Percentiles rank a stretch among this genome's conserved stretches.
Evolutionary conservation across 257 asterid genomes (phyloP).

Genomic region (Ilex aquifolium): DNA sequence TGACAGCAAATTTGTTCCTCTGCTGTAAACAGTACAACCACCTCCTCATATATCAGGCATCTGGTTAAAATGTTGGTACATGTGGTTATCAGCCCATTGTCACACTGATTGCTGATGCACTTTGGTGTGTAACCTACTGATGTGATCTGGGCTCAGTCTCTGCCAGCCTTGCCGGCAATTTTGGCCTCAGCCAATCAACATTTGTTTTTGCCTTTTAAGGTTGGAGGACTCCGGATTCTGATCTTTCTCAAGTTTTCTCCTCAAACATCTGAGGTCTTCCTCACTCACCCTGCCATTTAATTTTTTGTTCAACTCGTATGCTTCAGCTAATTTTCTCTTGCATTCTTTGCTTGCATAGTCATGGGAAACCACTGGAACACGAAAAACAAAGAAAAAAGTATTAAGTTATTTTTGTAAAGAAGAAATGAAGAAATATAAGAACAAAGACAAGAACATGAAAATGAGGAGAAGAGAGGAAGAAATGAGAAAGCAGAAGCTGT

Average conservation of each 20-base stretch:
- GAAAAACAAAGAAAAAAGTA: neutral
- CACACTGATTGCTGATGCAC: no score
- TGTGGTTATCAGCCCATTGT: no score
- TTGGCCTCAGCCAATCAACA: constrained; percentile 18
- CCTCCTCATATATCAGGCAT: no score
- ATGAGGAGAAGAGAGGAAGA: no score
- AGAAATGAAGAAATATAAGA: no score
- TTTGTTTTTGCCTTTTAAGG: constrained; percentile 63
- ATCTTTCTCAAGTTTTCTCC: constrained; percentile 45
- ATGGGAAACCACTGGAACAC: constrained; percentile 66
- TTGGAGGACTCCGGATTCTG: constrained; percentile 26
- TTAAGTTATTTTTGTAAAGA: no score
- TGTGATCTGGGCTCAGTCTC: neutral
- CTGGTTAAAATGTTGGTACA: no score
- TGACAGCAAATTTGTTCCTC: no score
- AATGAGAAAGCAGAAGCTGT: no score
- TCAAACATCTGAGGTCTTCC: constrained; percentile 46
- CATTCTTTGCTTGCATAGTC: constrained; percentile 83
- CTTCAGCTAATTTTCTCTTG: constrained; percentile 54
- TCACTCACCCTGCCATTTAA: constrained; percentile 59
- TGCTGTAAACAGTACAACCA: no score
- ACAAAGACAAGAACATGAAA: no score
- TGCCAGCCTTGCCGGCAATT: neutral
- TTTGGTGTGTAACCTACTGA: no score
- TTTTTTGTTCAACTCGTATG: constrained; percentile 78